Evolutionary conservation across 2,329 filamentous ascomycete species (phyloP).

Genomic region (Cordyceps javanica): DNA sequence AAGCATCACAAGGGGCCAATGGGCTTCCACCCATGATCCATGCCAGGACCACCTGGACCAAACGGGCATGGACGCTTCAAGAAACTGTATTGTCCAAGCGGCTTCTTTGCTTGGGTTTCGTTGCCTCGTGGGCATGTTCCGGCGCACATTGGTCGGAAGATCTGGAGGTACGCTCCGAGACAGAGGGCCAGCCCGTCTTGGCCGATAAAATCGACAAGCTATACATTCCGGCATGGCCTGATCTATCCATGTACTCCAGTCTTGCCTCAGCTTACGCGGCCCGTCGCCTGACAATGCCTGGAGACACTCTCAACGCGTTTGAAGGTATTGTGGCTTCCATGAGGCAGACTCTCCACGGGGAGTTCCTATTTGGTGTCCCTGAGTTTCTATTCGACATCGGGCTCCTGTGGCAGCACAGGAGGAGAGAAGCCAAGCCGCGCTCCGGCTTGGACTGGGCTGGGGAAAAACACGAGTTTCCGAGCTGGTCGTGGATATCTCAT

Average conservation of each 20-base stretch:
- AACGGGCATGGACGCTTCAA: slow-evolving; percentile 12
- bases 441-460: not conserved
- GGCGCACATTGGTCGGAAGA: slow-evolving; percentile 12
- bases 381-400: slow-evolving; percentile 12
- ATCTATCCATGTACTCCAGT: not conserved
- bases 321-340: slow-evolving; percentile 10
- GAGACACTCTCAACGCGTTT: slow-evolving; percentile 11
- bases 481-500: slow-evolving; percentile 14
- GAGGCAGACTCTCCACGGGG: not conserved
- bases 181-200: not conserved
- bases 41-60: not conserved
- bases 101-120: not conserved
- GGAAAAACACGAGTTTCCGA: not conserved
- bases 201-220: not conserved
- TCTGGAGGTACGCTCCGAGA: slow-evolving; percentile 2
- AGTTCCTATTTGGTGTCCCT: slow-evolving; percentile 5
- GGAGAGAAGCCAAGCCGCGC: slow-evolving; percentile 6
- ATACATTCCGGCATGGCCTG: slow-evolving; percentile 4
- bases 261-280: slow-evolving; percentile 7
- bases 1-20: slow-evolving; percentile 1
- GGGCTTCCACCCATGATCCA: not conserved
- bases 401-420: slow-evolving; percentile 7
- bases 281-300: slow-evolving; percentile 4
- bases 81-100: slow-evolving; percentile 11
- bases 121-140: slow-evolving; percentile 11